These are phyloP conservation scores for Gonapodya prolifera DNA, from an alignment of 192 early-diverging fungal genomes.

Conservation along the genomic window DNA sequence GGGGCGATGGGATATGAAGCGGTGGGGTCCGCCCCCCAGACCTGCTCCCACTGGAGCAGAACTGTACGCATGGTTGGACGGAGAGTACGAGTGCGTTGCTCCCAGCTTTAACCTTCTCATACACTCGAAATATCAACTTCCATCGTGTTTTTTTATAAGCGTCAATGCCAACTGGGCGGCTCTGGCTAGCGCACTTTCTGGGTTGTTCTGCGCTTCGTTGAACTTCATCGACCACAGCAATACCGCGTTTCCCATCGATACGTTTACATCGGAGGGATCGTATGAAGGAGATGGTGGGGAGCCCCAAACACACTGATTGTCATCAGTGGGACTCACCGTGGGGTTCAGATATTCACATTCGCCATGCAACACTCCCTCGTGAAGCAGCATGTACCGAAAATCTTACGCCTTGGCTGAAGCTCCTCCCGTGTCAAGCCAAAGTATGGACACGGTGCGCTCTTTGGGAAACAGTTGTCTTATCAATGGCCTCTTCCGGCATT, in stretches of 20 bases:
- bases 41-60: constrained; percentile 65
- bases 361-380: constrained; percentile 55
- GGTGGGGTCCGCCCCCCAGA: constrained; percentile 47
- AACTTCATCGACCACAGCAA: constrained; percentile 79
- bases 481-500: background rate
- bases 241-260: constrained; percentile 40
- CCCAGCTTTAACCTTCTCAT: background rate
- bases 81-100: constrained; percentile 2
- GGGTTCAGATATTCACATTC: background rate
- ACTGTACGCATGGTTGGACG: constrained; percentile 17
- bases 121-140: background rate
- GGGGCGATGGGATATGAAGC: constrained; percentile 69
- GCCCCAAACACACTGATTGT: background rate
- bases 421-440: constrained; percentile 85
- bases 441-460: constrained; percentile 14
- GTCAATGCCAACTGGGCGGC: constrained; percentile 68
- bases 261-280: constrained; percentile 23
- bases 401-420: constrained; percentile 92
- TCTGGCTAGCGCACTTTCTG: constrained; percentile 80
- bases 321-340: too few relatives aligned
- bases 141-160: constrained; percentile 16
- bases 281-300: background rate
- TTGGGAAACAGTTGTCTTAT: background rate
- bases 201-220: constrained; percentile 90
- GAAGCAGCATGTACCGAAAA: constrained; percentile 98